These are phyloP conservation scores for Skeletonema marinoi DNA, from an alignment of 108 stramenopile genomes.

Conservation along the genomic window DNA sequence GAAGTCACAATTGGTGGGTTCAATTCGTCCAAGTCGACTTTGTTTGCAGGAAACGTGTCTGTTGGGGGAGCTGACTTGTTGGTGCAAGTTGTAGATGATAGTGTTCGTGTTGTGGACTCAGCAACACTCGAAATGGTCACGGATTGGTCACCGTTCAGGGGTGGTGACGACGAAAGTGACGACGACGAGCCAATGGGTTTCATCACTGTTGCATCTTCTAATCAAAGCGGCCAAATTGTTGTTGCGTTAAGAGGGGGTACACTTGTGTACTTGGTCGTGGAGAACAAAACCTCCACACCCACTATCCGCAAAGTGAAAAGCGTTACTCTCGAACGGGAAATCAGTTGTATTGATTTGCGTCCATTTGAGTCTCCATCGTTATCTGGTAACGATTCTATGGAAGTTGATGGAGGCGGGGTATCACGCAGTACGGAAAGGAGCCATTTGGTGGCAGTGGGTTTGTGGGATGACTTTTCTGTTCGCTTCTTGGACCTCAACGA, in stretches of 20 bases:
- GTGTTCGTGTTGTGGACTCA: constrained; percentile 67
- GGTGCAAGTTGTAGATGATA: constrained; percentile 87
- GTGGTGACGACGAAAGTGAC: constrained; percentile 19
- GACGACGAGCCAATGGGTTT: constrained; percentile 51
- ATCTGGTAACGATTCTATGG: constrained; percentile 44
- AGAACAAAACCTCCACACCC: constrained; percentile 13
- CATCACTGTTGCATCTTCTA: constrained; percentile 93
- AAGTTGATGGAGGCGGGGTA: constrained; percentile 38
- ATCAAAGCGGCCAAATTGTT: constrained; percentile 85
- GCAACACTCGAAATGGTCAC: constrained; percentile 46
- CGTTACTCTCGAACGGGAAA: constrained; percentile 86
- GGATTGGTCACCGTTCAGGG: constrained; percentile 53
- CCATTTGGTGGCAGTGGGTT: constrained; percentile 75
- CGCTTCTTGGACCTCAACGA: constrained; percentile 78
- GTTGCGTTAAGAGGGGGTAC: constrained; percentile 83
- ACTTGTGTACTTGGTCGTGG: constrained; percentile 68
- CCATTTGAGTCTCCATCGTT: constrained; percentile 60
- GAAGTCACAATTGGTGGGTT: constrained; percentile 80
- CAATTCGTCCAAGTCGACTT: constrained; percentile 57
- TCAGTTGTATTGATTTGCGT: constrained; percentile 91
- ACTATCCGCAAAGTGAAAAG: constrained; percentile 38
- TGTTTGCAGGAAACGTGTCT: constrained; percentile 71
- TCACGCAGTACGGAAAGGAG: constrained; percentile 15
- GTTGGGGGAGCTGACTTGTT: constrained; percentile 34
- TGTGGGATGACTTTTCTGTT: constrained; percentile 94